phyloP scores from a whole-genome alignment of 805 yeast species.

The Candida suzukii region DNA sequence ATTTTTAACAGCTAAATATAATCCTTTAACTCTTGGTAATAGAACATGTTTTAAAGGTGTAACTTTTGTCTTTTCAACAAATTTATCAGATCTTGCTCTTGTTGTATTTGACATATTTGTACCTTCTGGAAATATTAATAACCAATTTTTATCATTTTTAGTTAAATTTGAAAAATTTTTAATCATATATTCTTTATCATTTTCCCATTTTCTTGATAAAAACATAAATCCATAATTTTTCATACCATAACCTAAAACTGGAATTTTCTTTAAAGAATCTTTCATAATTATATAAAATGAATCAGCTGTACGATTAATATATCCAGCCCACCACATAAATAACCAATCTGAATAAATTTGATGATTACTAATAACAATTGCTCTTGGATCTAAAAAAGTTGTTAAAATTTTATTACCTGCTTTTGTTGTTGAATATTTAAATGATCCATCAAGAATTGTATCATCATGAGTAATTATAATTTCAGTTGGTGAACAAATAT shows the following conservation, averaged over 20 bases:
- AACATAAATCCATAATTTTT: slow-evolving; percentile 67
- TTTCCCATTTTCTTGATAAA: slow-evolving; percentile 79
- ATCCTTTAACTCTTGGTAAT: slow-evolving; percentile 80
- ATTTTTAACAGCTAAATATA: slow-evolving; percentile 55
- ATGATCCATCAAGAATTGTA: slow-evolving; percentile 27
- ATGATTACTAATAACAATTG: slow-evolving; percentile 75
- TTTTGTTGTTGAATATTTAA: slow-evolving; percentile 18
- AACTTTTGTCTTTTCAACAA: slow-evolving; percentile 43
- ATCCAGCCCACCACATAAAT: slow-evolving; percentile 79
- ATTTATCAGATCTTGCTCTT: slow-evolving; percentile 46
- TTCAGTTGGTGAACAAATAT: slow-evolving; percentile 44
- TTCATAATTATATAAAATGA: slow-evolving; percentile 70
- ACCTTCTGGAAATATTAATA: slow-evolving; percentile 90
- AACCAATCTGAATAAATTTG: slow-evolving; percentile 95
- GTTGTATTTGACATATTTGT: slow-evolving; percentile 75
- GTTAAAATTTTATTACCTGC: slow-evolving; percentile 10
- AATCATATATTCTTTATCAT: slow-evolving; percentile 55
- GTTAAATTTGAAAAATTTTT: slow-evolving; percentile 52
- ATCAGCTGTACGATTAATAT: slow-evolving; percentile 59
- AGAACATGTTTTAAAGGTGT: slow-evolving; percentile 55
- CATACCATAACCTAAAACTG: slow-evolving; percentile 86
- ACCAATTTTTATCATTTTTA: slow-evolving; percentile 40
- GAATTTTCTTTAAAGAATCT: slow-evolving; percentile 61
- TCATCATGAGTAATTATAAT: slow-evolving; percentile 45
- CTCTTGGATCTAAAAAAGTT: slow-evolving; percentile 16